Evolutionary conservation across 192 early-diverging fungal species (phyloP).

Genomic region (Coemansia sp.): DNA sequence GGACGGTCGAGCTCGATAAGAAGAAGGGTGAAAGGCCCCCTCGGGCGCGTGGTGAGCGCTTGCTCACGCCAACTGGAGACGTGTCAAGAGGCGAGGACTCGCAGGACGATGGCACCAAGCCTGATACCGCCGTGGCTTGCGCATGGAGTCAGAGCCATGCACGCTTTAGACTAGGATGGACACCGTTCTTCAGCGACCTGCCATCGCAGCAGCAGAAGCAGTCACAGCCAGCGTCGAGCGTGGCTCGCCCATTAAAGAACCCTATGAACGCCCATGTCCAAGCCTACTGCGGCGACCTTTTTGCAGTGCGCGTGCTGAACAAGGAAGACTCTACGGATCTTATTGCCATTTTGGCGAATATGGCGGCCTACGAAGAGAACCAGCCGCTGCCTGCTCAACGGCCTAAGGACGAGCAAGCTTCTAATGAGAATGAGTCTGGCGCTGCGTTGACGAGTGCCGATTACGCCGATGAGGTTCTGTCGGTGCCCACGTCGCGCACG

Average conservation of each 20-base stretch:
- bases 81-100: background rate
- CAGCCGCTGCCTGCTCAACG: slow-evolving; percentile 18
- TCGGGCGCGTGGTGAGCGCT: background rate
- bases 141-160: slow-evolving; percentile 50
- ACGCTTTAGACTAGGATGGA: slow-evolving; percentile 54
- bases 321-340: slow-evolving; percentile 56
- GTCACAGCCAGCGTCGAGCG: background rate
- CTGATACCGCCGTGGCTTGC: slow-evolving; percentile 31
- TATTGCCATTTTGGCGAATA: slow-evolving; percentile 53
- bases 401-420: background rate
- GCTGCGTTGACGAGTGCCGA: background rate
- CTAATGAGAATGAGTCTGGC: background rate
- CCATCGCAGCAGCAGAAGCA: slow-evolving; percentile 12
- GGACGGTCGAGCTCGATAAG: slow-evolving; percentile 39
- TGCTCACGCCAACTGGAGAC: background rate
- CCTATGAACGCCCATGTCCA: slow-evolving; percentile 33
- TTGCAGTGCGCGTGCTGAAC: slow-evolving; percentile 57
- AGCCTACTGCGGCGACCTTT: slow-evolving; percentile 54
- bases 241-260: background rate
- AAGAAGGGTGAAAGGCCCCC: slow-evolving; percentile 4
- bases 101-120: background rate
- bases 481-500: slow-evolving; percentile 45
- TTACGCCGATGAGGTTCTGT: slow-evolving; percentile 4
- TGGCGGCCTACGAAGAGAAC: slow-evolving; percentile 48
- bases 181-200: slow-evolving; percentile 49